Conservation (phyloP, 495 filamentous ascomycete species). For the Penicillium daleae region DNA sequence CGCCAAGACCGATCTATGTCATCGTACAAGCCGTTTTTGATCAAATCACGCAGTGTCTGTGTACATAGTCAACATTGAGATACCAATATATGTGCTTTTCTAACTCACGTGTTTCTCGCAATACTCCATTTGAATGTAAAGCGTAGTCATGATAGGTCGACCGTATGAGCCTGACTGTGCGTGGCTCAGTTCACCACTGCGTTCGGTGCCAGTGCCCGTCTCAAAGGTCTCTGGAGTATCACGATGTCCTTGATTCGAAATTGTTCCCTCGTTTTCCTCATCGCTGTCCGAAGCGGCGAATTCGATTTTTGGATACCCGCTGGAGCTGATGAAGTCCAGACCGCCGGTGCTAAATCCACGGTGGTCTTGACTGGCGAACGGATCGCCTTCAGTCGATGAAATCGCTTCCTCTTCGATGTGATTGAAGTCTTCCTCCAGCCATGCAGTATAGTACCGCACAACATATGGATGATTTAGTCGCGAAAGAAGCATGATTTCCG, state of each 20-base stretch:
- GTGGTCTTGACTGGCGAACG: constrained; percentile 45
- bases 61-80: constrained; percentile 19
- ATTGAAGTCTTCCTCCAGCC: constrained; percentile 77
- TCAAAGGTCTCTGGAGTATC: constrained; percentile 29
- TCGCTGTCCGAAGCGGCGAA: constrained; percentile 73
- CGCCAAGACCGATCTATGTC: constrained; percentile 83
- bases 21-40: constrained; percentile 71
- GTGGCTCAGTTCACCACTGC: constrained; percentile 39
- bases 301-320: constrained; percentile 76
- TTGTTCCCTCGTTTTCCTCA: constrained; percentile 52
- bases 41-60: constrained; percentile 90
- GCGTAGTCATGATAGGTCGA: constrained; percentile 55
- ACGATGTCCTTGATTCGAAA: constrained; percentile 31
- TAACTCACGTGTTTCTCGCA: constrained; percentile 82
- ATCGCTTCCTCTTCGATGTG: constrained; percentile 60
- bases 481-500: constrained; percentile 88
- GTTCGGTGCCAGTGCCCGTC: constrained; percentile 31
- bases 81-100: not conserved
- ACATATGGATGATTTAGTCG: constrained; percentile 94
- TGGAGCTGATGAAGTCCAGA: constrained; percentile 91
- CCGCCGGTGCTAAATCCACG: constrained; percentile 79
- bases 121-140: constrained; percentile 96
- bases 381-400: constrained; percentile 58
- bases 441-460: constrained; percentile 93
- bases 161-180: constrained; percentile 45